Base-by-base conservation (phyloP, 1,139 yeast genomes). In the Hyphopichia buzzinii region DNA sequence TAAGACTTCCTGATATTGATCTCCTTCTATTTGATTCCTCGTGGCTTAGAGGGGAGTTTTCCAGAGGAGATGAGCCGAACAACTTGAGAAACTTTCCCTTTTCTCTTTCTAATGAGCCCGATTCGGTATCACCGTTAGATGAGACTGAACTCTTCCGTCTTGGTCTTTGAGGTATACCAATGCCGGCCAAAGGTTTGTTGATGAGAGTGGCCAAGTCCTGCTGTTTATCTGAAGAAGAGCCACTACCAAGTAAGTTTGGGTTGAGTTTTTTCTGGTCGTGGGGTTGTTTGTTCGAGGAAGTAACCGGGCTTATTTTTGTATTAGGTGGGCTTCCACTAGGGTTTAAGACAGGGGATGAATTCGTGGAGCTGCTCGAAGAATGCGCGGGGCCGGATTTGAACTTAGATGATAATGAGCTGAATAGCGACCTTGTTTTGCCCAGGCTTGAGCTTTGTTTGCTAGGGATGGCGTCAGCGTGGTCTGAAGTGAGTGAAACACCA, bases 351-450 rank as follows among this genome's bases (percentile, higher is more conserved):
- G 23, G 23, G 8, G 23, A 19, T 6, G 23, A 19, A 19, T 6
- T 10, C 6, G 23, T 7, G 23, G 8, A 7, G 23, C 23, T 19
- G 10, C 23, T 10, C 8, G 6, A 7, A 10, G 23, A 19, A 10
- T 10, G 6, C 8, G 8, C 23, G 10, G 8, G 6, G 23, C 23
- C 23, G 1, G 64, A 55, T 41, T 72, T 77, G 45, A 79, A 71
- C 48, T 79, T 79, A 3, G 83, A 74, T 2, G 84, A 78, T 11
- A 79, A 49, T 4, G 77, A 68, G 42, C 76, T 67, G 54, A 77
- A 74, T 8, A 77, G 41, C 3, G 77, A 71, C 43, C 70, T 69
- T 32, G 67, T 62, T 32, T 55, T 62, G 30, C 52, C 54, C 35
- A 33, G 27, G 6, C 46, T 45, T 22, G 67, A 53, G 38, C 55